phyloP scores from a whole-genome alignment of 75 land plant genomes.

The Pinus taeda region DNA sequence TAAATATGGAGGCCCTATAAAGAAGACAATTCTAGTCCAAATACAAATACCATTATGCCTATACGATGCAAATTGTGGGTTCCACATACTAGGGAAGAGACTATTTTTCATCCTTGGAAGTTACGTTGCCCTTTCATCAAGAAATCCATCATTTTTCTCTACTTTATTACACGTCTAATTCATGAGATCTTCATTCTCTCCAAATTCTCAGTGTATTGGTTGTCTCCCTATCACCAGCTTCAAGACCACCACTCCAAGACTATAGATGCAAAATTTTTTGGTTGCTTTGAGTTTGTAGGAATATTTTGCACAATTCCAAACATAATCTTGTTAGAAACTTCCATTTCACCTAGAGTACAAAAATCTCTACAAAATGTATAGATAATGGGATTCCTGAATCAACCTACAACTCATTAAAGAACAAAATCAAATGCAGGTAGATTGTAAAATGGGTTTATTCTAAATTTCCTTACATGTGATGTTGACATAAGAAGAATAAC shows the following conservation, averaged over 20 bases:
- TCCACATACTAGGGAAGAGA: too few species aligned
- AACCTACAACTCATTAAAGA: background rate
- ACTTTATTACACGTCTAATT: slow-evolving; percentile 15
- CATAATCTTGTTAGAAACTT: background rate
- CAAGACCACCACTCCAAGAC: too few species aligned
- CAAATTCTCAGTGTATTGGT: slow-evolving; percentile 20
- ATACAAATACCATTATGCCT: too few species aligned
- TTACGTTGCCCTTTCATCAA: too few species aligned
- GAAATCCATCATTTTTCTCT: too few species aligned
- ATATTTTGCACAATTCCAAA: too few species aligned
- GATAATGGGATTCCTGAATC: slow-evolving; percentile 7
- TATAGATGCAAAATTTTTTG: too few species aligned
- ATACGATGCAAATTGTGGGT: too few species aligned
- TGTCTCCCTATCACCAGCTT: slow-evolving; percentile 23
- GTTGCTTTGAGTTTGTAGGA: too few species aligned
- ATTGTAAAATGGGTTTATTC: background rate
- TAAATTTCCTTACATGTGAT: background rate
- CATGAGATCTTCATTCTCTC: slow-evolving; percentile 15
- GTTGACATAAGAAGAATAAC: slow-evolving; percentile 12
- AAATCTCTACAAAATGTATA: slow-evolving; percentile 7
- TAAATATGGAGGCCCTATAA: too few species aligned
- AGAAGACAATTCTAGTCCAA: too few species aligned
- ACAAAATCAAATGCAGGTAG: background rate
- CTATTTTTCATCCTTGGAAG: too few species aligned
- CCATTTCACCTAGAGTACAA: slow-evolving; percentile 3